Evolutionary conservation across 1,284 basidiomycete genomes (phyloP).

Genomic region (Ceratobasidium sp.): DNA sequence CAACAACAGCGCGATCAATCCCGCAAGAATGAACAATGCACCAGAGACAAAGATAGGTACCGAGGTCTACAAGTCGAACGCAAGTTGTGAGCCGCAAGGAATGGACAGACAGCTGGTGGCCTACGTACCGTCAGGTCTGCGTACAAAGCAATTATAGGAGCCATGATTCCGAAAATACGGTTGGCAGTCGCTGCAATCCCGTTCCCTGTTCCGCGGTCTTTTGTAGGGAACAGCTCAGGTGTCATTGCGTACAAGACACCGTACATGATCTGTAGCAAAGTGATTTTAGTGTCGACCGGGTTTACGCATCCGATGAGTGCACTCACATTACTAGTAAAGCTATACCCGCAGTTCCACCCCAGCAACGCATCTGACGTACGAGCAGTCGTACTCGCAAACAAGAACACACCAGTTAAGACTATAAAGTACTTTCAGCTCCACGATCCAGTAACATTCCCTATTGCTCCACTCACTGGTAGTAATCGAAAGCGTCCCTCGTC

Average conservation of each 20-base stretch:
- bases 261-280: slow-evolving; percentile 67
- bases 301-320: too few relatives aligned
- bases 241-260: slow-evolving; percentile 70
- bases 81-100: neutral
- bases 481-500: slow-evolving; percentile 69
- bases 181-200: slow-evolving; percentile 68
- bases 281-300: slow-evolving; percentile 11
- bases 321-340: slow-evolving; percentile 66
- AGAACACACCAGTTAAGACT: slow-evolving; percentile 73
- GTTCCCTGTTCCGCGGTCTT: slow-evolving; percentile 77
- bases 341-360: slow-evolving; percentile 78
- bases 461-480: slow-evolving; percentile 59
- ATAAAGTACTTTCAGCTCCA: neutral
- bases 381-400: slow-evolving; percentile 74
- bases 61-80: slow-evolving; percentile 54
- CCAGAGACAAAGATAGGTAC: slow-evolving; percentile 79
- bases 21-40: slow-evolving; percentile 69
- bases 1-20: slow-evolving; percentile 70
- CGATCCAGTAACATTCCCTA: neutral
- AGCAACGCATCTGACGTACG: slow-evolving; percentile 69
- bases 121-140: slow-evolving; percentile 59
- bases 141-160: slow-evolving; percentile 71
- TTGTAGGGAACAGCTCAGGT: slow-evolving; percentile 73
- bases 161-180: slow-evolving; percentile 72
- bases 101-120: too few relatives aligned